Evolutionary conservation across 768 basidiomycete species (phyloP).

Genomic region (Tulasnella sp.): DNA sequence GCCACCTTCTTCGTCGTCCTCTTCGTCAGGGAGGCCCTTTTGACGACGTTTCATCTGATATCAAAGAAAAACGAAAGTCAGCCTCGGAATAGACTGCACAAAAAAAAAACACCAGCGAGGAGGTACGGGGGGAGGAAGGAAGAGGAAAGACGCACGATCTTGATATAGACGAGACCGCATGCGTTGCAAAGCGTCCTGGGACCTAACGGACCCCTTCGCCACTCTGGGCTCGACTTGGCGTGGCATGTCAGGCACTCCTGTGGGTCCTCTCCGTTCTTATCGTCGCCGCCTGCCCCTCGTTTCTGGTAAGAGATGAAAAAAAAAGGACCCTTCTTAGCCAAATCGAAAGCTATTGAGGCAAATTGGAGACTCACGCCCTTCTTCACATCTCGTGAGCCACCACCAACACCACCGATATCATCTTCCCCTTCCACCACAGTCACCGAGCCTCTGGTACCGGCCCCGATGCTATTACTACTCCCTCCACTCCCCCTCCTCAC

Average conservation of each 20-base stretch:
- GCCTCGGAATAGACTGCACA: background rate
- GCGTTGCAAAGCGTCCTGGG: conserved; percentile 78
- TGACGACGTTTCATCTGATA: conserved; percentile 11
- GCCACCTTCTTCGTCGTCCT: conserved; percentile 6
- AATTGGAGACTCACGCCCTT: conserved; percentile 1
- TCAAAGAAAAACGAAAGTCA: background rate
- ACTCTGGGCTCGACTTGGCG: conserved; percentile 12
- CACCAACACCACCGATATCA: background rate
- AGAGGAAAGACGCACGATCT: conserved; percentile 46
- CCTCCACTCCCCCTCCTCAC: background rate
- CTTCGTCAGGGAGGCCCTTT: conserved; percentile 14
- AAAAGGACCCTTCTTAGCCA: background rate
- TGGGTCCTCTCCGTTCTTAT: conserved; percentile 3
- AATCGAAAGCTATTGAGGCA: background rate
- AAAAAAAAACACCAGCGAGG: background rate
- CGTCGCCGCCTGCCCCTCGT: background rate
- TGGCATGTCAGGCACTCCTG: conserved; percentile 12
- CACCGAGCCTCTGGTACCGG: no score
- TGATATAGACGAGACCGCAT: conserved; percentile 78
- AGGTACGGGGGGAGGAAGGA: no score
- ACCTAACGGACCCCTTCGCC: conserved; percentile 29
- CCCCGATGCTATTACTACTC: no score
- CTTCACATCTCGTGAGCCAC: background rate
- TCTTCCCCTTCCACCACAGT: no score
- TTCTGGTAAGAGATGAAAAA: background rate